Conservation (phyloP, 495 filamentous ascomycete genomes). For the Hypoxylon lenormandii region DNA sequence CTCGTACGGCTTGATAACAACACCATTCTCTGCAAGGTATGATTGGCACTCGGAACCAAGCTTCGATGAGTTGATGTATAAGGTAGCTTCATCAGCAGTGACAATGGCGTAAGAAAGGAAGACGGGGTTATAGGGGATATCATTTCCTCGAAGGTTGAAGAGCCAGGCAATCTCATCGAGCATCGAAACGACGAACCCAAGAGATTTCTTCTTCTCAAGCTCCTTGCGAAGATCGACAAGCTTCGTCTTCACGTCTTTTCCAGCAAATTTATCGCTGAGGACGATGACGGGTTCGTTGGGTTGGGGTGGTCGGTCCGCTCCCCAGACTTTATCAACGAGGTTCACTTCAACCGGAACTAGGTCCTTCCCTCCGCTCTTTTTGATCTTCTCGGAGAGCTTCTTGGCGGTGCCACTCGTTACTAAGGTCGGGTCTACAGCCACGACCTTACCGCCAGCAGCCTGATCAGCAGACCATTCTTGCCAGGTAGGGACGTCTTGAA, state of each 20-base stretch:
- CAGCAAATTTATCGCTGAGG: conserved; percentile 77
- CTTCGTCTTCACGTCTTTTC: conserved; percentile 86
- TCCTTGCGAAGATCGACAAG: conserved; percentile 88
- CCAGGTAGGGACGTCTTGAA: conserved; percentile 95
- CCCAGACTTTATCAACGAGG: conserved; percentile 90
- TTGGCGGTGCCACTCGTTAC: conserved; percentile 86
- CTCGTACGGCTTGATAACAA: conserved; percentile 84
- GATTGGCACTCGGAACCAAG: conserved; percentile 73
- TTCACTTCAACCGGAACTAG: conserved; percentile 80
- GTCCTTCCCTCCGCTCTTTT: conserved; percentile 83
- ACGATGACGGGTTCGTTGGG: conserved; percentile 81
- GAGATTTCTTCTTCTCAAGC: conserved; percentile 87
- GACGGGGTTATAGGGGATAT: conserved; percentile 98
- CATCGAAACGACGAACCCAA: conserved; percentile 91
- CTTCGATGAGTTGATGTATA: conserved; percentile 87
- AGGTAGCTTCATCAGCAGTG: conserved; percentile 80
- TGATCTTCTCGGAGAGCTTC: conserved; percentile 86
- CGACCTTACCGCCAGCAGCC: conserved; percentile 82
- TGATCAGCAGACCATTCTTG: conserved; percentile 96
- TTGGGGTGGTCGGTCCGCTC: conserved; percentile 73
- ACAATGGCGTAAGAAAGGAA: conserved; percentile 97
- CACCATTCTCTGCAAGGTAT: conserved; percentile 76
- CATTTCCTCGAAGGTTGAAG: conserved; percentile 93
- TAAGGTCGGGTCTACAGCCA: conserved; percentile 91
- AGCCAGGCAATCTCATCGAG: conserved; percentile 98